Base-by-base conservation (phyloP, 345 rosid genomes). In the Schrenkiella parvula region DNA sequence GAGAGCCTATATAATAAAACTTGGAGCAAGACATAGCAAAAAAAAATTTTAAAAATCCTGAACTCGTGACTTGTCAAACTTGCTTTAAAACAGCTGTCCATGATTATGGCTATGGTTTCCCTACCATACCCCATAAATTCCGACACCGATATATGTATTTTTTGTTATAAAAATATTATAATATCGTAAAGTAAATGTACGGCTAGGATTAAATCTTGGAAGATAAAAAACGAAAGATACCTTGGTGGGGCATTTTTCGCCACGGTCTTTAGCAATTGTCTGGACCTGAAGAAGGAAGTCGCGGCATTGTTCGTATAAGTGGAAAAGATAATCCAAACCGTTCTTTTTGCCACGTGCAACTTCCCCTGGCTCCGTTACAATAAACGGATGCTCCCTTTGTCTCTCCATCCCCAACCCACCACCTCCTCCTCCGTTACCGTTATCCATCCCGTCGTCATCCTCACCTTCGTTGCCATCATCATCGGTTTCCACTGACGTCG, bases 331-430 rank as follows among this genome's bases (percentile, higher is more conserved):
- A 83, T 95, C 99, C 0, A 95, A 92, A 59, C 99, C 99, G 79
- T 95, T 95, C 91, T 95, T 95, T 75, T 95, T 95, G 58, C 99
- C 99, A 58, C 99, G 96, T 72, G 99, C 99, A 56, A 95, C 98
- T 61, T 95, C 99, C 66, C 99, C 98, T 12, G 98, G 99, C 89
- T 91, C 99, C 44, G 99, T 95, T 41, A 95, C 99, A n/a, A 95
- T 95, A 79, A 95, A 95, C 8, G 99, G 99, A 72, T 95, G 99
- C 81, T 95, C 99, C 4, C 99, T 79, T 70, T 95, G 99, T 72
- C 98, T 84, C 87, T 90, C 93, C 10, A 58, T 57, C 5, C 81
- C 84, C 19, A 70, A 74, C 6, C 65, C 87, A 5, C 84, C 86
- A 0, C 85, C 87, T 5, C 83, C n/a, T n/a, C n/a, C 86, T 11